A percentile compares a stretch with the other conserved stretches of the same genome.
Evolutionary conservation across 2,329 filamentous ascomycete species (phyloP).

Genomic region (Botrytis fragariae): DNA sequence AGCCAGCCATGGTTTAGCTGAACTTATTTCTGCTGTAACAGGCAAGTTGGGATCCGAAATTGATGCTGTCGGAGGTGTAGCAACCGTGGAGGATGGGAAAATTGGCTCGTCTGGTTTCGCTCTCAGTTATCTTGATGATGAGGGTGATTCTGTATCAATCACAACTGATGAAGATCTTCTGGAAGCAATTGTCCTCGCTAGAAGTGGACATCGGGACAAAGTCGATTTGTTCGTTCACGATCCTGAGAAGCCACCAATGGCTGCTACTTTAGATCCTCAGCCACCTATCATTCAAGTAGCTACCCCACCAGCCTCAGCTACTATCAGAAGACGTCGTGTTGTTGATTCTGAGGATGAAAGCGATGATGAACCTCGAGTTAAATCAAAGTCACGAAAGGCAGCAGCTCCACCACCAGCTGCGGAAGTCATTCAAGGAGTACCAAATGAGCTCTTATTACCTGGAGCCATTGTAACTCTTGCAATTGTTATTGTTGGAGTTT

Average conservation of each 20-base stretch:
- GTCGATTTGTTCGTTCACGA: constrained; percentile 97
- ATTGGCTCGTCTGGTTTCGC: constrained; percentile 79
- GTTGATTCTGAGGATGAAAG: constrained; percentile 51
- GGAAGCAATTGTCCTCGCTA: constrained; percentile 83
- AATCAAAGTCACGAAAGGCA: constrained; percentile 38
- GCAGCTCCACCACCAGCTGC: constrained; percentile 42
- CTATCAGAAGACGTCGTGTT: constrained; percentile 51
- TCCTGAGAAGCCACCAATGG: constrained; percentile 81
- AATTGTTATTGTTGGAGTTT: constrained; percentile 90
- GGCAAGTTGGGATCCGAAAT: constrained; percentile 83
- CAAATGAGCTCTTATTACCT: constrained; percentile 89
- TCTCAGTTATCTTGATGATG: constrained; percentile 92
- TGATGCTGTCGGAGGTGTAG: constrained; percentile 77
- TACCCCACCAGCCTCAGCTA: constrained; percentile 46
- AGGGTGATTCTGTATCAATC: constrained; percentile 94
- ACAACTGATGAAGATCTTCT: constrained; percentile 91
- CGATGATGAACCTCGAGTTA: constrained; percentile 47
- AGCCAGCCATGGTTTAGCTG: constrained; percentile 74
- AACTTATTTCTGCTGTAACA: constrained; percentile 73
- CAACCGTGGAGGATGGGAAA: constrained; percentile 74
- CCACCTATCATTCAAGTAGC: constrained; percentile 50
- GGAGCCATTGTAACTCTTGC: constrained; percentile 95
- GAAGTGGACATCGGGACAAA: constrained; percentile 77
- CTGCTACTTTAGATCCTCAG: constrained; percentile 60
- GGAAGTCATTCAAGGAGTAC: constrained; percentile 84